These are phyloP conservation scores for Jatropha podagrica DNA, from an alignment of 441 rosid genomes.

Conservation along the genomic window DNA sequence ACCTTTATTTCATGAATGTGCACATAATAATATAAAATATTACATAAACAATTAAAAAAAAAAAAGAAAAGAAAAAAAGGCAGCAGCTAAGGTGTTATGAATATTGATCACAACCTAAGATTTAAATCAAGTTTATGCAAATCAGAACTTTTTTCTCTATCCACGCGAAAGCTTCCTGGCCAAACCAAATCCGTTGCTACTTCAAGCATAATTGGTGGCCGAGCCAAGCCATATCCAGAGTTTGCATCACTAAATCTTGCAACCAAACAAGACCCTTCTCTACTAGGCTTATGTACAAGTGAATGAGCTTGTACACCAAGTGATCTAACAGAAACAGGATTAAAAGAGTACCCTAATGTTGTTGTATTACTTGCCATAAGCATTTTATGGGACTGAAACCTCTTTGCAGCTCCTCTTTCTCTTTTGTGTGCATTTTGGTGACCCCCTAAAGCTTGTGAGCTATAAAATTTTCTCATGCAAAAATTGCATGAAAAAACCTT, in stretches of 20 bases:
- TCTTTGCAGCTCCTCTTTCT: constrained; percentile 49
- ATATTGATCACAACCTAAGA: constrained; percentile 35
- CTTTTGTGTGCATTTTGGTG: constrained; percentile 58
- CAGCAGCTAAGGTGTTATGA: not conserved
- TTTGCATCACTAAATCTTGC: constrained; percentile 32
- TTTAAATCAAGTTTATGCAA: constrained; percentile 38
- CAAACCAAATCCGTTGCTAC: constrained; percentile 31
- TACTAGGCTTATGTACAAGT: constrained; percentile 33
- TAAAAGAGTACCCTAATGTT: constrained; percentile 24
- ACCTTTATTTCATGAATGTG: constrained; percentile 11
- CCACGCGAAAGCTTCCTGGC: constrained; percentile 49
- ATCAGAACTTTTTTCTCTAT: constrained; percentile 29
- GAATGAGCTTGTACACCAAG: constrained; percentile 47
- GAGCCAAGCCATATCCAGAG: constrained; percentile 25
- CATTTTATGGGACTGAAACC: constrained; percentile 41
- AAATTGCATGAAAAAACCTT: constrained; percentile 51
- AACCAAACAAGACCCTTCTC: constrained; percentile 27
- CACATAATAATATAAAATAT: not conserved
- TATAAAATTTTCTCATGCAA: constrained; percentile 49
- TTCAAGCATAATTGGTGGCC: constrained; percentile 28
- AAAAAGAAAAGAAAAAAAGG: not conserved
- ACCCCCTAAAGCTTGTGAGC: constrained; percentile 57
- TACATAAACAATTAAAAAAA: not conserved
- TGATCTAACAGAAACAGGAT: constrained; percentile 27
- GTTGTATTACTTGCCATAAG: constrained; percentile 18